A percentile compares a stretch with the other conserved stretches of the same genome.
Evolutionary conservation across 2,329 filamentous ascomycete species (phyloP).

Genomic region (Parascedosporium putredinis): DNA sequence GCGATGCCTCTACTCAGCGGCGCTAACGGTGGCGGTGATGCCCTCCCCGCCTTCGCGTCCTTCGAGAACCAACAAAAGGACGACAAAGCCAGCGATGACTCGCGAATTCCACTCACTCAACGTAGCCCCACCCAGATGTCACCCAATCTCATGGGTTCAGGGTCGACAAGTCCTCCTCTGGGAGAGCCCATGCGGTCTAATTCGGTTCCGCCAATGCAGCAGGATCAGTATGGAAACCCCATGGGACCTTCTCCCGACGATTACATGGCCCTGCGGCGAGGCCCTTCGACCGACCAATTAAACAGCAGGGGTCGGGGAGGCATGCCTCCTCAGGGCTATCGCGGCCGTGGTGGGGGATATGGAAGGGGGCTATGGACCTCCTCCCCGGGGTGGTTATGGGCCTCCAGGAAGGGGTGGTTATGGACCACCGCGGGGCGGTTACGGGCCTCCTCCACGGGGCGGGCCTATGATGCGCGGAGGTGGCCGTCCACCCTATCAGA

Average conservation of each 20-base stretch:
- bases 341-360: constrained; percentile 33
- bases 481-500: constrained; percentile 29
- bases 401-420: constrained; percentile 35
- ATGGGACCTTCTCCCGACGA: constrained; percentile 29
- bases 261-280: constrained; percentile 33
- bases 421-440: constrained; percentile 29
- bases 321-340: constrained; percentile 29
- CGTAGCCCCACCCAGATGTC: constrained; percentile 51
- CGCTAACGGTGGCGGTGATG: constrained; percentile 37
- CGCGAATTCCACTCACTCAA: constrained; percentile 57
- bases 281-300: constrained; percentile 36
- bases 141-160: constrained; percentile 32
- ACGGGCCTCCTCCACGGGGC: constrained; percentile 28
- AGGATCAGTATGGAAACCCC: constrained; percentile 57
- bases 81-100: constrained; percentile 56
- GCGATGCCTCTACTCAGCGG: constrained; percentile 45
- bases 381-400: constrained; percentile 37
- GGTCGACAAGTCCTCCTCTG: constrained; percentile 25
- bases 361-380: constrained; percentile 34
- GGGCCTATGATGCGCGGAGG: constrained; percentile 20
- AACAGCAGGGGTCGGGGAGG: constrained; percentile 44
- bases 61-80: constrained; percentile 59
- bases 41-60: constrained; percentile 46
- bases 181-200: constrained; percentile 25
- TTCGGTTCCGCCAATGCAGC: constrained; percentile 24